Conservation (phyloP, 768 basidiomycete species). For the Pleurotus tuber-regium region DNA sequence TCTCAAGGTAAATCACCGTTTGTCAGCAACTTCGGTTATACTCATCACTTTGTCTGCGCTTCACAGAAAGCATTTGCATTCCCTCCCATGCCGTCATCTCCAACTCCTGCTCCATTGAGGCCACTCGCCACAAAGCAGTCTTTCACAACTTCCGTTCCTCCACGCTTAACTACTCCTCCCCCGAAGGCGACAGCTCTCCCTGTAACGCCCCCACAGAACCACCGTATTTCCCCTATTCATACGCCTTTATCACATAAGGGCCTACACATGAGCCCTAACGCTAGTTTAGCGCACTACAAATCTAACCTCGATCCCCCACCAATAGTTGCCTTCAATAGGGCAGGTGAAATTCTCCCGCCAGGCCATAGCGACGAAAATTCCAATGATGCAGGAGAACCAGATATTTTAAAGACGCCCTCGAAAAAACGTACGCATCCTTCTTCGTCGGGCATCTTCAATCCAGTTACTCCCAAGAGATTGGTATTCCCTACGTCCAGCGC, state of each 20-base stretch:
- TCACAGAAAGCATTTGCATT: conserved; percentile 34
- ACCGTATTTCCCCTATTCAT: conserved; percentile 51
- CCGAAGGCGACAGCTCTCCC: conserved; percentile 18
- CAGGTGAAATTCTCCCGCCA: conserved; percentile 17
- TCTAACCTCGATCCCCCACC: conserved; percentile 65
- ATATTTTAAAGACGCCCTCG: conserved; percentile 43
- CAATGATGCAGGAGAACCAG: conserved; percentile 16
- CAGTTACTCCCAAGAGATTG: conserved; percentile 43
- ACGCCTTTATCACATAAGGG: conserved; percentile 71
- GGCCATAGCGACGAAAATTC: conserved; percentile 17
- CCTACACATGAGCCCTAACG: conserved; percentile 65
- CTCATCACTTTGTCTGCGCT: conserved; percentile 2
- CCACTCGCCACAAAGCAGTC: not conserved
- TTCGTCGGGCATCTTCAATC: conserved; percentile 23
- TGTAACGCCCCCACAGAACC: conserved; percentile 18
- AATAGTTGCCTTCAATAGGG: conserved; percentile 23
- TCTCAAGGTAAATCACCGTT: conserved; percentile 23
- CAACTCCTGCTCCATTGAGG: conserved; percentile 26
- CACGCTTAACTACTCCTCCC: conserved; percentile 4
- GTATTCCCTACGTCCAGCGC: conserved; percentile 30
- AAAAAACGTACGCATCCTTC: conserved; percentile 33
- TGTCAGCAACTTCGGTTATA: not conserved
- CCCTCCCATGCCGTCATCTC: conserved; percentile 45
- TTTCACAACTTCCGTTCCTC: conserved; percentile 1
- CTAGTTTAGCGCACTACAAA: conserved; percentile 68